Percentiles rank a stretch among this genome's conserved stretches.
phyloP scores from a whole-genome alignment of 2,329 filamentous ascomycete species.

The Alternaria postmessia region DNA sequence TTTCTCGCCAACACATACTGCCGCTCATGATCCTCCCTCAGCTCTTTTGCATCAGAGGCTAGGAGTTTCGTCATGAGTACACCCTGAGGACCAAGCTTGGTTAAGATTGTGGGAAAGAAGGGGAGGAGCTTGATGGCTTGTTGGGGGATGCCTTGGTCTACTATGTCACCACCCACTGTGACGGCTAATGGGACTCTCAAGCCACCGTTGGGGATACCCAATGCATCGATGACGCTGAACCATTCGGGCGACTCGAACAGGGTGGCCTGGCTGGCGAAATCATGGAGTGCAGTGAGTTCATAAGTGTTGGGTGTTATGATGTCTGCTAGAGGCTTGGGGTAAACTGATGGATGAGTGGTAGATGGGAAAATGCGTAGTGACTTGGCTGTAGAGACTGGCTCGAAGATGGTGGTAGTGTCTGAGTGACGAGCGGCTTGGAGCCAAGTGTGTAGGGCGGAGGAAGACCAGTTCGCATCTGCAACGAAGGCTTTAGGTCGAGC shows the following conservation, averaged over 20 bases:
- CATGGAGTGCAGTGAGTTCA: constrained; percentile 83
- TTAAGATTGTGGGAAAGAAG: constrained; percentile 83
- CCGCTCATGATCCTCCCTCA: constrained; percentile 69
- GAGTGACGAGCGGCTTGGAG: constrained; percentile 64
- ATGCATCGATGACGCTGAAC: constrained; percentile 81
- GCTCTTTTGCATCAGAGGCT: constrained; percentile 69
- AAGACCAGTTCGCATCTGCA: constrained; percentile 86
- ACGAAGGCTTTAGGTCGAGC: constrained; percentile 75
- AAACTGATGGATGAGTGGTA: constrained; percentile 63
- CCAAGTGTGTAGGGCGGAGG: constrained; percentile 72
- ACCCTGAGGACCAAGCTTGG: constrained; percentile 80
- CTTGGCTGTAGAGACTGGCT: constrained; percentile 88
- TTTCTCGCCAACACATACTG: constrained; percentile 75
- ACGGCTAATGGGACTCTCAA: constrained; percentile 75
- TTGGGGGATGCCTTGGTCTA: constrained; percentile 83
- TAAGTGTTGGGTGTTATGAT: constrained; percentile 83
- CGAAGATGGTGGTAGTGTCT: constrained; percentile 70
- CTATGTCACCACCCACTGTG: constrained; percentile 71
- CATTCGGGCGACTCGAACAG: constrained; percentile 76
- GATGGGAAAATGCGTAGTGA: constrained; percentile 70
- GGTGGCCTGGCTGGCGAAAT: constrained; percentile 69
- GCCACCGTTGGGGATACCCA: constrained; percentile 74
- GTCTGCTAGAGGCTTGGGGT: constrained; percentile 70
- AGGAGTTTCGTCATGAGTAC: constrained; percentile 80
- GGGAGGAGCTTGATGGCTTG: constrained; percentile 85